phyloP scores from a whole-genome alignment of 2,329 filamentous ascomycete species.

The Trichoderma sp. region DNA sequence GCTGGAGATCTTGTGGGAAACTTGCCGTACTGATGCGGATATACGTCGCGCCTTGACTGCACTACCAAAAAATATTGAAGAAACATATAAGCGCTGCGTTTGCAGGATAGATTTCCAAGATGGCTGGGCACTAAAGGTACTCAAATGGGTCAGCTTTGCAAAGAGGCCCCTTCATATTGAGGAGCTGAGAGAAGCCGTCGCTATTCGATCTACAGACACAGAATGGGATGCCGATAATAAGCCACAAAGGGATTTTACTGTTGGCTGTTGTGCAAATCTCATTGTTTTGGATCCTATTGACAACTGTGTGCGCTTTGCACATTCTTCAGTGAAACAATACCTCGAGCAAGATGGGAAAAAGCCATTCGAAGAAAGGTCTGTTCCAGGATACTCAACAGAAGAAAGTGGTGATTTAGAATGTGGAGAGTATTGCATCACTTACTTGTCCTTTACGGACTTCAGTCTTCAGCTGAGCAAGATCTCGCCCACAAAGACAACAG shows the following conservation, averaged over 20 bases:
- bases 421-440: not conserved
- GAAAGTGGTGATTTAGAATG: not conserved
- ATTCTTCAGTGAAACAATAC: not conserved
- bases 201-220: not conserved
- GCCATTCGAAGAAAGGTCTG: not conserved
- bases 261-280: not conserved
- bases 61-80: not conserved
- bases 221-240: not conserved
- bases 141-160: not conserved
- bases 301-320: slow-evolving; percentile 1
- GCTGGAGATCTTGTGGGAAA: not conserved
- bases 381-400: not conserved
- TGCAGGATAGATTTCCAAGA: not conserved
- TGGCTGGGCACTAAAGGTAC: not conserved
- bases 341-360: not conserved
- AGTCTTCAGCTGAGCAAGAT: not conserved
- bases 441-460: not conserved
- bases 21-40: not conserved
- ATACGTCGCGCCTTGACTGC: not conserved
- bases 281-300: not conserved
- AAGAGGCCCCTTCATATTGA: not conserved
- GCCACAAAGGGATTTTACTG: not conserved
- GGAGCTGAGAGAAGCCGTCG: not conserved
- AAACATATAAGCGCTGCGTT: not conserved
- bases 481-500: not conserved